Percentiles rank a stretch among this genome's conserved stretches.
These are phyloP conservation scores for Anisogramma anomala DNA, from an alignment of 2,329 filamentous ascomycete genomes.

Conservation along the genomic window DNA sequence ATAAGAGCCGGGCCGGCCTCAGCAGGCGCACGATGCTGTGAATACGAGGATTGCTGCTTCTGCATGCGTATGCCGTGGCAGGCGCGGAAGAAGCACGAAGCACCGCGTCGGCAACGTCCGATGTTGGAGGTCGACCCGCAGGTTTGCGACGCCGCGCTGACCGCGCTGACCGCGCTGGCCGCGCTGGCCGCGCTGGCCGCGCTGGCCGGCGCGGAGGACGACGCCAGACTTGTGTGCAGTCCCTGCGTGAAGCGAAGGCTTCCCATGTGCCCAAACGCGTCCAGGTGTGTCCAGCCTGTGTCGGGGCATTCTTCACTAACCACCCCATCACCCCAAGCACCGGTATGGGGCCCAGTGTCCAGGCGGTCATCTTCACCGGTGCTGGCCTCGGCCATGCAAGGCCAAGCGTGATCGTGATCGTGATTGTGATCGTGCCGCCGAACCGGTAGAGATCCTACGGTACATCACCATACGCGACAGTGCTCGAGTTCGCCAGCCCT, in stretches of 20 bases:
- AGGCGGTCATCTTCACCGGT: no score
- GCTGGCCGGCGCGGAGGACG: no score
- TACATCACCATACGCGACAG: conserved; percentile 22
- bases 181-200: background rate
- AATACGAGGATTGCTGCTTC: conserved; percentile 8
- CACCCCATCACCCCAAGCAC: no score
- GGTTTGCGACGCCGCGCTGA: background rate
- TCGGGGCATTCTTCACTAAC: no score
- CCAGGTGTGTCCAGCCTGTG: no score
- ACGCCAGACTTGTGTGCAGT: no score
- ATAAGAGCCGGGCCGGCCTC: conserved; percentile 1
- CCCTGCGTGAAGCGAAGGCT: conserved; percentile 30
- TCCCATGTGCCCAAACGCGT: conserved; percentile 34
- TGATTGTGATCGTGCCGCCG: no score
- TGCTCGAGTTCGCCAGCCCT: conserved; percentile 22
- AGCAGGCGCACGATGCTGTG: conserved; percentile 6
- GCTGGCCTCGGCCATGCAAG: conserved; percentile 29
- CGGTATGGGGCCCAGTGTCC: conserved; percentile 28
- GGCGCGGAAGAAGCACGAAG: no score
- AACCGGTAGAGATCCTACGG: no score
- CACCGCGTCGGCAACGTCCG: background rate
- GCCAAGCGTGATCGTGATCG: conserved; percentile 20
- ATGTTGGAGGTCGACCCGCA: background rate
- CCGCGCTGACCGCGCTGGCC: background rate
- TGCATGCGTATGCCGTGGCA: no score